A percentile compares a stretch with the other conserved stretches of the same genome.
These are phyloP conservation scores for Blastocystis sp. DNA, from an alignment of 352 stramenopile species.

Conservation along the genomic window DNA sequence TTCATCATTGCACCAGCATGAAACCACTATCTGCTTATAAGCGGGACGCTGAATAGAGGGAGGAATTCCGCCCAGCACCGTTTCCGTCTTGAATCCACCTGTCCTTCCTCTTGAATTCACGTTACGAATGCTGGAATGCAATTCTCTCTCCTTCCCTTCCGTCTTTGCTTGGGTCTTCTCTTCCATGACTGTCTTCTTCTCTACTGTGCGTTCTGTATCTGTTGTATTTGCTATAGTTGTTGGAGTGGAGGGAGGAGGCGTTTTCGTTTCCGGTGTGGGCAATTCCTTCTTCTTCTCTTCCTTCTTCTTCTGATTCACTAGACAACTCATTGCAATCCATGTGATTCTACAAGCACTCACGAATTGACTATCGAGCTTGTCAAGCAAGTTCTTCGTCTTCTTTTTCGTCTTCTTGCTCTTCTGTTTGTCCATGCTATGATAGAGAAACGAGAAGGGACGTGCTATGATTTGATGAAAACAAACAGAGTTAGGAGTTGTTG, in stretches of 20 bases:
- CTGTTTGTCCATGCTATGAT: constrained; percentile 5
- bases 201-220: not conserved
- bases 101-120: not conserved
- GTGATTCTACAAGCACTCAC: constrained; percentile 33
- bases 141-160: not conserved
- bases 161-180: not conserved
- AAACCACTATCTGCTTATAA: not conserved
- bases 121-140: not conserved
- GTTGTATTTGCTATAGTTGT: not conserved
- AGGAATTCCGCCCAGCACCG: not conserved
- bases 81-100: not conserved
- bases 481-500: not conserved
- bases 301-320: constrained; percentile 15
- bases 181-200: not conserved
- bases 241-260: not conserved
- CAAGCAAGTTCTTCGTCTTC: constrained; percentile 31
- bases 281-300: not conserved
- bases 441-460: constrained; percentile 8
- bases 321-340: not conserved
- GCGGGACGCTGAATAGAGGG: not conserved
- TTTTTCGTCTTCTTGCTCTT: constrained; percentile 43
- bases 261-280: not conserved
- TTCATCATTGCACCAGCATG: not conserved
- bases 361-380: constrained; percentile 59
- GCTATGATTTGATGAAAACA: constrained; percentile 65